Evolutionary conservation across 2,329 filamentous ascomycete genomes (phyloP).

Genomic region (Nemania sp.): DNA sequence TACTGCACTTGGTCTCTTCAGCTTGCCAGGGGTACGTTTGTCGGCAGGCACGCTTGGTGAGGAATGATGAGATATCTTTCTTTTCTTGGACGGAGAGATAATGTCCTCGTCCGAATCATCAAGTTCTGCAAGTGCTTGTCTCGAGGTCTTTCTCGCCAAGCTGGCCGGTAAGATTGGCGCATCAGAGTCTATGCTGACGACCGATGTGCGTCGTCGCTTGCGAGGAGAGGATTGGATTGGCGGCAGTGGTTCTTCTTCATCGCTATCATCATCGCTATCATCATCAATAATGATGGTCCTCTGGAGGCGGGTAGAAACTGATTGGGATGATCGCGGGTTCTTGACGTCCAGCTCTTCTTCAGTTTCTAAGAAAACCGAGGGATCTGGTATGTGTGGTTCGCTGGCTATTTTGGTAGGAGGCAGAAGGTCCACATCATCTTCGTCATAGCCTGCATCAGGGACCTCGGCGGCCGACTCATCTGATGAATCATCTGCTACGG

Average conservation of each 20-base stretch:
- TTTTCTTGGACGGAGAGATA: conserved; percentile 40
- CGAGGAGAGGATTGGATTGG: conserved; percentile 19
- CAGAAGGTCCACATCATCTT: conserved; percentile 29
- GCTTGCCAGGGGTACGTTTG: conserved; percentile 16
- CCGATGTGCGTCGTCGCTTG: conserved; percentile 27
- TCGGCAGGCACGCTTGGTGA: conserved; percentile 7
- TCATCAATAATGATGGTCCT: conserved; percentile 33
- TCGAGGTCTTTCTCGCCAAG: conserved; percentile 22
- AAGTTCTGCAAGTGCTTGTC: conserved; percentile 28
- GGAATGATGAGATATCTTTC: conserved; percentile 29
- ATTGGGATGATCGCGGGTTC: conserved; percentile 37
- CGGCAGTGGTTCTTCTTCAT: conserved; percentile 33
- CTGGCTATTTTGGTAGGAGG: conserved; percentile 24
- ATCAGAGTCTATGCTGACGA: conserved; percentile 26
- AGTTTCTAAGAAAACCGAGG: conserved; percentile 6
- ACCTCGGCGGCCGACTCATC: conserved; percentile 35
- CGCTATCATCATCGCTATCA: conserved; percentile 35
- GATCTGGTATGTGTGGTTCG: conserved; percentile 1
- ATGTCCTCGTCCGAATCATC: conserved; percentile 33
- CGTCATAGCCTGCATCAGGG: conserved; percentile 29
- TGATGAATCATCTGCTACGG: conserved; percentile 29
- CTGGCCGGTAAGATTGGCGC: conserved; percentile 27
- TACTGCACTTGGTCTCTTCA: conserved; percentile 10
- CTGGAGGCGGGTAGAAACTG: conserved; percentile 37
- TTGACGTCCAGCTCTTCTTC: conserved; percentile 14